Base-by-base conservation (phyloP, 495 filamentous ascomycete species). In the Tuber umbilicatum region DNA sequence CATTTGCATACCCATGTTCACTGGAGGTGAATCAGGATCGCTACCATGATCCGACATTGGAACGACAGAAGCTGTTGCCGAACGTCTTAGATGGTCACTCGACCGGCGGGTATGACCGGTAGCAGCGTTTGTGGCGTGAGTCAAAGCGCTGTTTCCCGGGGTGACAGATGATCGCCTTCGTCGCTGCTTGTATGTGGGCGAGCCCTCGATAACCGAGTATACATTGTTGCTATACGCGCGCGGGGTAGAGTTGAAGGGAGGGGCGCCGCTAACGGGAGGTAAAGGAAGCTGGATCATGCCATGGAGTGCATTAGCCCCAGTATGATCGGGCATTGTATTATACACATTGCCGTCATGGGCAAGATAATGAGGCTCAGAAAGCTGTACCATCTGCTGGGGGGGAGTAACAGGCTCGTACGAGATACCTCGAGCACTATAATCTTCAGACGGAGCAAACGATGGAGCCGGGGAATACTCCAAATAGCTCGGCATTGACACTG, bases 381-480 rank as follows among this genome's bases (percentile, higher is more conserved):
- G 88, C 72, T 88, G 88, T 69, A 94, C 84, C 67, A 91, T 86
- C 83, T 97, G 93, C 78, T 98, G 95, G 42, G 95, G 95, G 70
- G 95, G 95, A 10, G 95, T 99, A 74, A 98, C 87, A 31, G 95
- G 95, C 86, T 99, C 95, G 83, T 92, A 99, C 6, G 96, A 98
- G 75, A 98, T 89, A 40, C 93, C 95, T 47, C 96, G 91, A 81
- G 94, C 93, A 88, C 94, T 97, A 86, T 97, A 99, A 80, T 97
- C 94, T 82, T 97, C 94, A 7, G 96, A 98, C 7, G 96, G 97
- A 38, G 97, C 93, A 80, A 98, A 97, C 2, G 95, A 98, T 4
- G 95, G 95, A 1, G 95, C 95, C 43, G 95, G 95, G 19, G 95
- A 99, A 86, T 97, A 99, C 84, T 99, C 95, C 85, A 97, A 89